Percentiles rank a stretch among this genome's conserved stretches.
Conservation (phyloP, 2,329 filamentous ascomycete species). For the Lachnellula hyalina region DNA sequence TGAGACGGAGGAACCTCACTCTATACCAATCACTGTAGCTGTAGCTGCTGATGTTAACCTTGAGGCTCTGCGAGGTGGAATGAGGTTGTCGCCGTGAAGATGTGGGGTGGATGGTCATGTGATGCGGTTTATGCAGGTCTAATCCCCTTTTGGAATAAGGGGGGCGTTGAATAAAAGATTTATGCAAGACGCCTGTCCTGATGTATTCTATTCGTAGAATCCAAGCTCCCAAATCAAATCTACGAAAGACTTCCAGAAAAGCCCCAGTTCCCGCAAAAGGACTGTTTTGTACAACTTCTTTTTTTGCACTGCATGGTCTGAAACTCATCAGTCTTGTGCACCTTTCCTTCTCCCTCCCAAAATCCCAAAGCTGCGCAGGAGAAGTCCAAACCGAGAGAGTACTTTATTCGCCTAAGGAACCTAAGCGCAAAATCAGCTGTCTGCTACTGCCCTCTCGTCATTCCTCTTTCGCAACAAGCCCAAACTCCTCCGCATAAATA, state of each 20-base stretch:
- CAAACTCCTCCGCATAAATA: slow-evolving; percentile 6
- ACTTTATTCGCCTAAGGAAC: too few species aligned
- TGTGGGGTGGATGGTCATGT: background rate
- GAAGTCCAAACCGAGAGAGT: too few species aligned
- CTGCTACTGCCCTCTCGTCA: slow-evolving; percentile 2
- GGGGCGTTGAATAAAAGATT: background rate
- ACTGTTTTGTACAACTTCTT: background rate
- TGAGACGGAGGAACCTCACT: background rate
- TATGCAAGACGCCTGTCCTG: background rate
- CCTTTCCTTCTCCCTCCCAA: background rate
- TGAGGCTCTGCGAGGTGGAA: background rate
- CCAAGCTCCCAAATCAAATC: background rate
- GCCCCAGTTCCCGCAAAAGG: background rate
- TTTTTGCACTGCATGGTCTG: background rate
- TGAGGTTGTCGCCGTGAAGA: background rate
- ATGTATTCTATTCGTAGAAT: background rate
- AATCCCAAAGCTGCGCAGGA: background rate
- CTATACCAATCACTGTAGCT: background rate
- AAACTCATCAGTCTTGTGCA: background rate
- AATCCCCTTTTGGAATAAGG: too few species aligned
- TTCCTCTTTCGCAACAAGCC: slow-evolving; percentile 15
- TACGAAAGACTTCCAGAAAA: background rate
- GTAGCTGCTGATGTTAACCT: background rate
- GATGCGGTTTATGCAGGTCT: background rate
- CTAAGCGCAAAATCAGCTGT: too few species aligned